Base-by-base conservation (phyloP, 1,284 basidiomycete species). In the Apiotrichum montevideense region DNA sequence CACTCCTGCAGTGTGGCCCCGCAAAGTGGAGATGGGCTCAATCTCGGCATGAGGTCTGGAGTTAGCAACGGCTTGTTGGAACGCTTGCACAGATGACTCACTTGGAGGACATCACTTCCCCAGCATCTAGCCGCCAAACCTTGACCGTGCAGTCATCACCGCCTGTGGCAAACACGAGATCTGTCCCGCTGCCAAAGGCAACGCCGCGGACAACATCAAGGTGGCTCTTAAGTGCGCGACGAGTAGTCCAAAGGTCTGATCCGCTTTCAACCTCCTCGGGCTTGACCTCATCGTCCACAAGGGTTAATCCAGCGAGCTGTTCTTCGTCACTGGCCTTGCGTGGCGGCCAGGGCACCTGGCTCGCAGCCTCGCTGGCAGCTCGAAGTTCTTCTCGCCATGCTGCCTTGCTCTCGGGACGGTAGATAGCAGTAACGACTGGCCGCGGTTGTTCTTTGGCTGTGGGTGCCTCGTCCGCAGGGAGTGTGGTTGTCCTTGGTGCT, bases 71-170 rank as follows among this genome's bases (percentile, higher is more conserved):
- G 9, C 1, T 29, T 35, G 14, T 11, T 8, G 2, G 29, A 47
- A 55, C 1, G 53, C 46, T 39, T 39, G 10, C 10, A 39, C 37
- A 39, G 41, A 15, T 42, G 41, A 42, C n/a, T 63, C 60, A 68
- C 67, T 65, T 70, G 29, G 61, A 55, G 34, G 57, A 63, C 57
- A 69, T 63, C 35, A 77, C 46, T 13, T 59, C 62, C 3, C 59
- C 45, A 2, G 66, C 48, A 33, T 74, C 72, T 10, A 72, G 54
- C 14, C 59, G 53, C 95, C 95, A 98, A 61, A 97, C 85, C 77
- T 98, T 98, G 64, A 98, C 87, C 11, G 92, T 95, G 73, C 85
- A 89, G 73, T 98, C 96, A 74, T 97, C 94, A 42, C 91, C 90
- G 41, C 88, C 95, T 44, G 90, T 92, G 9, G 90, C 91, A 45